Percentiles rank a stretch among this genome's conserved stretches.
Evolutionary conservation across 208 protist genomes (phyloP).

Genomic region (Tetramitus jugosus): DNA sequence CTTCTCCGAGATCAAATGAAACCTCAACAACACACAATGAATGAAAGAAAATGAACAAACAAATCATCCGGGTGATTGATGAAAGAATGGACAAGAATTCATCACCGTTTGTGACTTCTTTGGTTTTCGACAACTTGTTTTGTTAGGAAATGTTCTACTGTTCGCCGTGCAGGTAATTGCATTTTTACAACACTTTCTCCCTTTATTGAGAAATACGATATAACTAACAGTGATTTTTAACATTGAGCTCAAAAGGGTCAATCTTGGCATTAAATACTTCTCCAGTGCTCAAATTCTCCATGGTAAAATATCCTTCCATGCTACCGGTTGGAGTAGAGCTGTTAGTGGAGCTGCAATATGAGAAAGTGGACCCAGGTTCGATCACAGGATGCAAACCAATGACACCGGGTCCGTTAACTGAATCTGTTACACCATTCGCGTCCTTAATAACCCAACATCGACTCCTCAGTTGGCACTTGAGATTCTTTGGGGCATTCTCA

Average conservation of each 20-base stretch:
- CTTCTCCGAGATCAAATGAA: too few relatives aligned
- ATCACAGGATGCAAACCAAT: neutral
- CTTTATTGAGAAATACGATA: too few relatives aligned
- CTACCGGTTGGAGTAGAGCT: neutral
- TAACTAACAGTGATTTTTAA: too few relatives aligned
- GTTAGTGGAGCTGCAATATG: neutral
- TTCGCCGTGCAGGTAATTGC: too few relatives aligned
- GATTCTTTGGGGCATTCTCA: neutral
- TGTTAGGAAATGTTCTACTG: too few relatives aligned
- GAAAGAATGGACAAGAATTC: too few relatives aligned
- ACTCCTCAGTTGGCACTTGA: neutral
- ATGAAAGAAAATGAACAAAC: too few relatives aligned
- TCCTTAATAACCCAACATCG: slow-evolving; percentile 1
- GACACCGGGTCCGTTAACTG: slow-evolving; percentile 6
- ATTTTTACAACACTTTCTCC: too few relatives aligned
- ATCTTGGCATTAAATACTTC: neutral
- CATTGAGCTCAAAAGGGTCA: neutral
- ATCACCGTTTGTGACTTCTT: too few relatives aligned
- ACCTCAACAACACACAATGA: too few relatives aligned
- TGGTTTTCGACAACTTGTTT: too few relatives aligned
- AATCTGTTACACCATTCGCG: neutral
- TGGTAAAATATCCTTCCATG: slow-evolving; percentile 11
- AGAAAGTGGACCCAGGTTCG: neutral
- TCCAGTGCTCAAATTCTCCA: neutral
- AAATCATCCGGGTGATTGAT: too few relatives aligned